Evolutionary conservation across 2,329 filamentous ascomycete species (phyloP).

Genomic region (Botrytis cinerea): DNA sequence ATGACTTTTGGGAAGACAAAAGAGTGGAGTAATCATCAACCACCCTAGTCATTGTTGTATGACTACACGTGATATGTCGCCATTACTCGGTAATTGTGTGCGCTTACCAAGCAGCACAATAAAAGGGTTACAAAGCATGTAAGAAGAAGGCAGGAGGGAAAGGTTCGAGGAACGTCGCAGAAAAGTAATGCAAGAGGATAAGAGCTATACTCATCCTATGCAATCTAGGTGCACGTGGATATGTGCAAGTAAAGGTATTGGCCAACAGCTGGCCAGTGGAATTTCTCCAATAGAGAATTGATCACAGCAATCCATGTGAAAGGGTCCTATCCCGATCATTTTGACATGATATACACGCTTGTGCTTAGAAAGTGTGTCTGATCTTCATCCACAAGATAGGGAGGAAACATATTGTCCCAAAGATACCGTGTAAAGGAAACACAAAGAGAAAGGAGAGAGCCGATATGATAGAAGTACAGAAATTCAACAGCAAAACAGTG

Average conservation of each 20-base stretch:
- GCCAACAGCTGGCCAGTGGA: conserved; percentile 8
- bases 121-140: background rate
- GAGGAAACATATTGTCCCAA: background rate
- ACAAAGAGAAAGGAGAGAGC: background rate
- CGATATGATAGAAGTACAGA: background rate
- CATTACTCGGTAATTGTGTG: conserved; percentile 25
- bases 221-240: conserved; percentile 13
- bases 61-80: conserved; percentile 39
- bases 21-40: conserved; percentile 13
- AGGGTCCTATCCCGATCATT: conserved; percentile 6
- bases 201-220: conserved; percentile 11
- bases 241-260: conserved; percentile 4
- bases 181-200: conserved; percentile 20
- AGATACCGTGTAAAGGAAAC: background rate
- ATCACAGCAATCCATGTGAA: conserved; percentile 8
- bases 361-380: background rate
- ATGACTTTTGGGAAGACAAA: conserved; percentile 5
- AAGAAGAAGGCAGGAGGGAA: background rate
- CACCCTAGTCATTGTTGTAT: conserved; percentile 8
- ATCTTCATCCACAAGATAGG: conserved; percentile 2
- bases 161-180: background rate
- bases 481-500: background rate
- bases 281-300: conserved; percentile 9
- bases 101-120: conserved; percentile 24
- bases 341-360: conserved; percentile 18